Conservation (phyloP, 257 asterid species). For the Plantago ovata region DNA sequence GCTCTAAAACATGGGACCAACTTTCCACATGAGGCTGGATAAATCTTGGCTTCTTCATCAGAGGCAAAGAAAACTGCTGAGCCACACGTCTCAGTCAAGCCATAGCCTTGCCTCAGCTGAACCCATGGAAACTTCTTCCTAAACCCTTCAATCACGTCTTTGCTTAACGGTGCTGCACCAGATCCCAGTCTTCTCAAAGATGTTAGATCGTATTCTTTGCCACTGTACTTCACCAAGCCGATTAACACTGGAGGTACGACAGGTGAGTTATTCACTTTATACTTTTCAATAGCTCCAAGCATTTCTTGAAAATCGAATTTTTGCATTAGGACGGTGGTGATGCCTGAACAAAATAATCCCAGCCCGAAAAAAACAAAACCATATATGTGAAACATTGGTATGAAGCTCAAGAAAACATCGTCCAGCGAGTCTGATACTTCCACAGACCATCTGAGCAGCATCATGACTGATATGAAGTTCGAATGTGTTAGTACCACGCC, state of each 20-base stretch:
- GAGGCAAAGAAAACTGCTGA: slow-evolving; percentile 55
- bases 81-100: slow-evolving; percentile 72
- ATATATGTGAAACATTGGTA: slow-evolving; percentile 79
- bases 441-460: slow-evolving; percentile 46
- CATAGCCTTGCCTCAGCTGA: slow-evolving; percentile 74
- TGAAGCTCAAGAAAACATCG: slow-evolving; percentile 62
- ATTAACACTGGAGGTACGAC: slow-evolving; percentile 85
- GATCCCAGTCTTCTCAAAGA: slow-evolving; percentile 61
- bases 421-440: slow-evolving; percentile 39
- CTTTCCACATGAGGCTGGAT: slow-evolving; percentile 52
- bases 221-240: slow-evolving; percentile 50
- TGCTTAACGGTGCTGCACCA: slow-evolving; percentile 85
- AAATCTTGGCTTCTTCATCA: slow-evolving; percentile 49
- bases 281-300: slow-evolving; percentile 56
- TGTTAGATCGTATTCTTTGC: slow-evolving; percentile 42
- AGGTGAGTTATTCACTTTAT: slow-evolving; percentile 58
- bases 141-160: slow-evolving; percentile 46
- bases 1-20: slow-evolving; percentile 58
- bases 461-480: slow-evolving; percentile 45
- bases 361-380: slow-evolving; percentile 66
- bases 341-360: slow-evolving; percentile 56
- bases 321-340: slow-evolving; percentile 58
- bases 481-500: slow-evolving; percentile 82
- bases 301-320: slow-evolving; percentile 51
- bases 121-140: slow-evolving; percentile 66